A percentile compares a stretch with the other conserved stretches of the same genome.
Evolutionary conservation across 495 filamentous ascomycete species (phyloP).

Genomic region (Terfezia boudieri): DNA sequence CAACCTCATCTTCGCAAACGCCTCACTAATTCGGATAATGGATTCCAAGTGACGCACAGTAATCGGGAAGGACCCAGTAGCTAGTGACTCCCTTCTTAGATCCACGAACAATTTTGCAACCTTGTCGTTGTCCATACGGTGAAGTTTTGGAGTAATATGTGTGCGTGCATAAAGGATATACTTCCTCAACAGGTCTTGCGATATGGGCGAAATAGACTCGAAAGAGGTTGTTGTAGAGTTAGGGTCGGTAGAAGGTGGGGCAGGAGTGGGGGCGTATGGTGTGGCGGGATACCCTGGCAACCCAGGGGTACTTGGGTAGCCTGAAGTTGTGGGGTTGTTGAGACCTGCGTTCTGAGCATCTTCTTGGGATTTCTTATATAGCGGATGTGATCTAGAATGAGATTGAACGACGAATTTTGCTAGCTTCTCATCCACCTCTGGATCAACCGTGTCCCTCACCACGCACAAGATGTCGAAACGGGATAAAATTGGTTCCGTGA

Average conservation of each 20-base stretch:
- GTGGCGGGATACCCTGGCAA: background rate
- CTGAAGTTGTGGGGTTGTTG: conserved; percentile 5
- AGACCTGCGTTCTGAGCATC: conserved; percentile 1
- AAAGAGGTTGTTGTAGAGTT: background rate
- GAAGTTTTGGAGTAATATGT: conserved; percentile 72
- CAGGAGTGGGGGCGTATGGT: background rate
- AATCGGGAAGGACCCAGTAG: conserved; percentile 92
- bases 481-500: conserved; percentile 92
- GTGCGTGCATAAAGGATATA: conserved; percentile 95
- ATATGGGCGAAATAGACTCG: conserved; percentile 28
- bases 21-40: conserved; percentile 90
- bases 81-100: conserved; percentile 78
- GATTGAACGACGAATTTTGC: conserved; percentile 88
- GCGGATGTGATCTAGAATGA: conserved; percentile 72
- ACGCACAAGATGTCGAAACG: conserved; percentile 98
- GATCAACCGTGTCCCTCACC: conserved; percentile 92
- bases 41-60: conserved; percentile 94
- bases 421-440: conserved; percentile 79
- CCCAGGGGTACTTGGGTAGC: background rate
- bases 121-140: conserved; percentile 97
- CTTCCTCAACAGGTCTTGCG: conserved; percentile 81
- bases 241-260: background rate
- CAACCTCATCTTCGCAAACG: conserved; percentile 93
- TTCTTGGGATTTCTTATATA: background rate
- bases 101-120: conserved; percentile 83